A percentile compares a stretch with the other conserved stretches of the same genome.
These are phyloP conservation scores for Peronospora farinosa DNA, from an alignment of 352 stramenopile species.

Conservation along the genomic window DNA sequence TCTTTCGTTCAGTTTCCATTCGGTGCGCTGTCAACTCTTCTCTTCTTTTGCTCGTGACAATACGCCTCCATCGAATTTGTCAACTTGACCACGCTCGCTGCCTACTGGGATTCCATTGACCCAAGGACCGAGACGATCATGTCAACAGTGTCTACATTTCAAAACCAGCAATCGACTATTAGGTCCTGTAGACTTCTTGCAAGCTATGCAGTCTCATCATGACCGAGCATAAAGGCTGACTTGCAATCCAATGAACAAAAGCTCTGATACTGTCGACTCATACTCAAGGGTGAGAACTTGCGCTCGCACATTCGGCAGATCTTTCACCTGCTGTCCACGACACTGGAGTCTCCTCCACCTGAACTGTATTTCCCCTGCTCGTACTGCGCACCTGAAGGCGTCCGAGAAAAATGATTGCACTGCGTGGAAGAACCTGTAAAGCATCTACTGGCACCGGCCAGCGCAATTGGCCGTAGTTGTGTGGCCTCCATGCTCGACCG, in stretches of 20 bases:
- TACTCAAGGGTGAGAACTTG: conserved; percentile 26
- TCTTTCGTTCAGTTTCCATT: conserved; percentile 40
- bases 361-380: conserved; percentile 24
- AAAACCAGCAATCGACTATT: background rate
- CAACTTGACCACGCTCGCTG: conserved; percentile 36
- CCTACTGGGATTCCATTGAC: background rate
- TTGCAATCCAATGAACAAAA: conserved; percentile 47
- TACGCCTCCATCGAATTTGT: conserved; percentile 70
- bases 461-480: conserved; percentile 29
- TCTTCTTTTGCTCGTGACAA: conserved; percentile 75
- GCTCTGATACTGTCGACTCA: conserved; percentile 25
- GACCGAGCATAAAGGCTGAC: conserved; percentile 31
- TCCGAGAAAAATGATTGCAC: conserved; percentile 34
- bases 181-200: background rate
- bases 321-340: conserved; percentile 18
- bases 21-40: conserved; percentile 79
- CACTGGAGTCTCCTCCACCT: conserved; percentile 1
- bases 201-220: conserved; percentile 7
- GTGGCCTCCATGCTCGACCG: conserved; percentile 21
- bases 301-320: conserved; percentile 35
- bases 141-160: background rate
- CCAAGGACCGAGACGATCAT: background rate
- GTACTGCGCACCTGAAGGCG: conserved; percentile 12
- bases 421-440: conserved; percentile 32
- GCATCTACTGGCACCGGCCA: conserved; percentile 29